Percentiles rank a stretch among this genome's conserved stretches.
Conservation (phyloP, 495 filamentous ascomycete genomes). For the Hyaloscypha bicolor region DNA sequence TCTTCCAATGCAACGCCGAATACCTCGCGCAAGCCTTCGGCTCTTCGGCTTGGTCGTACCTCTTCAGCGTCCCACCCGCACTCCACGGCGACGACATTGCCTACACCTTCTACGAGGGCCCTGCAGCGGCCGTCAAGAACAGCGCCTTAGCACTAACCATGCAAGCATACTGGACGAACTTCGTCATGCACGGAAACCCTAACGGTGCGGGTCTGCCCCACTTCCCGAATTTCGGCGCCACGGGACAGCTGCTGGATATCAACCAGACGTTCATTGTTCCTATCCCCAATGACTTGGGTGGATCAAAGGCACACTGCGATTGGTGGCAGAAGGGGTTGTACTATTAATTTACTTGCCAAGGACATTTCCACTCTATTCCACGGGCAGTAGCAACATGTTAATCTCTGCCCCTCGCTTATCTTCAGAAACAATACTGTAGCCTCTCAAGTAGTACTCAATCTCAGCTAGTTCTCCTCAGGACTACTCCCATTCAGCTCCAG, state of each 20-base stretch:
- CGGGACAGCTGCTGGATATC: constrained; percentile 22
- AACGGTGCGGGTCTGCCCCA: constrained; percentile 26
- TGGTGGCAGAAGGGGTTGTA: constrained; percentile 51
- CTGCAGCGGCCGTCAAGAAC: constrained; percentile 21
- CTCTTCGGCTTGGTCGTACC: constrained; percentile 52
- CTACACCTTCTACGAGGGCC: constrained; percentile 60
- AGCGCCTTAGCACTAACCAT: constrained; percentile 45
- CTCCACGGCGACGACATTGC: constrained; percentile 53
- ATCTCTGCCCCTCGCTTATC: no score
- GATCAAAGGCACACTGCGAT: constrained; percentile 33
- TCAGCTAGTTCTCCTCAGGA: background rate
- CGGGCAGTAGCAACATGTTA: no score
- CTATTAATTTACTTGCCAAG: constrained; percentile 11
- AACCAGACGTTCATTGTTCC: constrained; percentile 14
- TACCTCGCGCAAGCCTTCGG: constrained; percentile 36
- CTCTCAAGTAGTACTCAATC: no score
- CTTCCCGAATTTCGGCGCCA: constrained; percentile 27
- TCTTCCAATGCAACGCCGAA: constrained; percentile 54
- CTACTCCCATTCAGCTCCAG: constrained; percentile 10
- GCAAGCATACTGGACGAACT: constrained; percentile 63
- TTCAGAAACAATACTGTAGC: no score
- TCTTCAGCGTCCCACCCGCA: constrained; percentile 62
- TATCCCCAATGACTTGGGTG: constrained; percentile 29
- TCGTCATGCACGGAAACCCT: constrained; percentile 44
- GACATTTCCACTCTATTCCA: no score